Evolutionary conservation across 2,329 filamentous ascomycete genomes (phyloP).

Genomic region (Aspergillus caelatus): DNA sequence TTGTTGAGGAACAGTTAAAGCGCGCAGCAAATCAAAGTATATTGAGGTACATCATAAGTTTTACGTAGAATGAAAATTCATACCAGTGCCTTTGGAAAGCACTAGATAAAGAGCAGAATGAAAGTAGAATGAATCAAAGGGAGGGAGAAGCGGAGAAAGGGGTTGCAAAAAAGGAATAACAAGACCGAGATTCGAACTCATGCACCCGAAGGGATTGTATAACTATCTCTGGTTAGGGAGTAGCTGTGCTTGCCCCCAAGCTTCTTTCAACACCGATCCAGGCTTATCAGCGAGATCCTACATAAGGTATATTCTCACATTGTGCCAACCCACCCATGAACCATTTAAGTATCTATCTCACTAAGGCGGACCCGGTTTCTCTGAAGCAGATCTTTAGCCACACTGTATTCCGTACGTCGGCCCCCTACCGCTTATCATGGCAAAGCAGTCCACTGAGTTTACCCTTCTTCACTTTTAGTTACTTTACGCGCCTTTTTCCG

Average conservation of each 20-base stretch:
- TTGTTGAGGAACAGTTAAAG: background rate
- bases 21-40: background rate
- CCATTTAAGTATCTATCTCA: no score
- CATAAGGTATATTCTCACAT: background rate
- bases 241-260: background rate
- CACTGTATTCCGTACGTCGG: background rate
- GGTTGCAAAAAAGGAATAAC: background rate
- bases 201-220: background rate
- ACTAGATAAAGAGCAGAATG: background rate
- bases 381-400: background rate
- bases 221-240: background rate
- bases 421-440: background rate
- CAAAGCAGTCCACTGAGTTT: background rate
- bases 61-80: background rate
- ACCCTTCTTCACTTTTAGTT: background rate
- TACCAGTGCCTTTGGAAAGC: background rate
- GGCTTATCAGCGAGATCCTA: background rate
- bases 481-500: background rate
- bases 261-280: background rate
- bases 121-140: background rate
- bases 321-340: background rate
- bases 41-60: background rate
- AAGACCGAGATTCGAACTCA: slow-evolving; percentile 1
- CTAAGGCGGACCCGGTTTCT: background rate
- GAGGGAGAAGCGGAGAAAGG: background rate